Base-by-base conservation (phyloP, 2,329 filamentous ascomycete genomes). In the Stagonosporopsis chrysanthemi region DNA sequence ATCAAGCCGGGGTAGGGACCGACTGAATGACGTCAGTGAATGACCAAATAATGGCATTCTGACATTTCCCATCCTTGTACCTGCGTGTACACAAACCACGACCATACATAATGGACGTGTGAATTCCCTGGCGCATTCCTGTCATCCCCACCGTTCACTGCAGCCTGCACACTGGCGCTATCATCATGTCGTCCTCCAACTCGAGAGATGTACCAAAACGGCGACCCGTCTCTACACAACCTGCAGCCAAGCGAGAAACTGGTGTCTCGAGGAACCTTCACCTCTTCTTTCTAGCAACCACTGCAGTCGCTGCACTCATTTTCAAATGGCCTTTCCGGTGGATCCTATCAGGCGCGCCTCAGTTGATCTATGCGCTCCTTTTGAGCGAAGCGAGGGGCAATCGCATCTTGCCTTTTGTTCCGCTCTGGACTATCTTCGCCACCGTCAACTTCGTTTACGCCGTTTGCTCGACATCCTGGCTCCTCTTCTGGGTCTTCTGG, bases 391-490 rank as follows among this genome's bases (percentile, higher is more conserved):
- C 68, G 17, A 67, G 73, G 40, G 70, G 69, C 6, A 60, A 75
- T 41, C 76, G 81, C 14, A 73, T 83, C 17, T 60, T 84, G 11
- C 75, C 79, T 2, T 72, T 70, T 23, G 66, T 81, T 26, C 80
- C 80, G 2, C 62, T 83, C 2, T 83, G 81, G 81, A 76, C 79
- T 1, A 61, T 83, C 1, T 71, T 84, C 47, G 68, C 78, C 2
- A 78, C 77, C 0, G 60, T 83, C 24, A 82, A 83, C 59, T 66
- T 83, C 2, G 58, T 72, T 0, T 84, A 83, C 63, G 75, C 77
- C 2, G 70, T 84, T 11, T 78, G 74, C 42, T 75, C 81, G 12
- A 84, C 81, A 14, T 84, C 82, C 61, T 84, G 82, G 82, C 77
- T 84, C 1, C 73, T 84, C 0, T 80, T 80, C 52, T 77, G 75